Conservation (phyloP, 768 basidiomycete species). For the Serendipita indica region DNA sequence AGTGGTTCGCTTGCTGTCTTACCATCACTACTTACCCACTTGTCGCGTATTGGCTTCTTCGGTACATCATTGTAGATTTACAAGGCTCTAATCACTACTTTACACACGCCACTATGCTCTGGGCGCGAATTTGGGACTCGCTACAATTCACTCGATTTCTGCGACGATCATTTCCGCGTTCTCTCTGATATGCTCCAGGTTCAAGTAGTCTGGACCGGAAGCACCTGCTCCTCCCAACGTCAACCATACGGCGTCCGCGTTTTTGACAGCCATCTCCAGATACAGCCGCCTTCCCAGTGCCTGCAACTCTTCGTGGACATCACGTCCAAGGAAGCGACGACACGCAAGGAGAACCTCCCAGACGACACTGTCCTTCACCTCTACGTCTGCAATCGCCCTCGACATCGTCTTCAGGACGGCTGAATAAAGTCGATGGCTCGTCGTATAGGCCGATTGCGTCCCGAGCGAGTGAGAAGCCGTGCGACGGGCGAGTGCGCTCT, state of each 20-base stretch:
- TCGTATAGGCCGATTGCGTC: conserved; percentile 59
- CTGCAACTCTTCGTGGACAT: conserved; percentile 64
- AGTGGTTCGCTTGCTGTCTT: too few relatives aligned
- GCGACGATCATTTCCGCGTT: neutral
- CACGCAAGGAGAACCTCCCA: conserved; percentile 75
- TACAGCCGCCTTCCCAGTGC: conserved; percentile 50
- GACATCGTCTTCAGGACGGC: conserved; percentile 63
- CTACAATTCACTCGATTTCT: neutral
- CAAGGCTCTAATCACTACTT: neutral
- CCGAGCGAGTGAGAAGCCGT: conserved; percentile 30
- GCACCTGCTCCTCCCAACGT: conserved; percentile 26
- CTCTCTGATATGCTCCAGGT: neutral
- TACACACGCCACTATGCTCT: neutral
- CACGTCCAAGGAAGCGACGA: conserved; percentile 55
- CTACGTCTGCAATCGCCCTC: conserved; percentile 46
- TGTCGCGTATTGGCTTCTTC: neutral
- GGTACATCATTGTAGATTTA: too few relatives aligned
- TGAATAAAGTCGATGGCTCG: conserved; percentile 67
- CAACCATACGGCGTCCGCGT: conserved; percentile 78
- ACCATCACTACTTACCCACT: too few relatives aligned
- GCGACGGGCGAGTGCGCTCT: conserved; percentile 50
- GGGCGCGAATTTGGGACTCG: neutral
- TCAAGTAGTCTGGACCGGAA: conserved; percentile 14
- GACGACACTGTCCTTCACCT: conserved; percentile 47
- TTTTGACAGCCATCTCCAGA: conserved; percentile 37